phyloP scores from a whole-genome alignment of 1,139 yeast genomes.

The Suhomyces panamericanus region DNA sequence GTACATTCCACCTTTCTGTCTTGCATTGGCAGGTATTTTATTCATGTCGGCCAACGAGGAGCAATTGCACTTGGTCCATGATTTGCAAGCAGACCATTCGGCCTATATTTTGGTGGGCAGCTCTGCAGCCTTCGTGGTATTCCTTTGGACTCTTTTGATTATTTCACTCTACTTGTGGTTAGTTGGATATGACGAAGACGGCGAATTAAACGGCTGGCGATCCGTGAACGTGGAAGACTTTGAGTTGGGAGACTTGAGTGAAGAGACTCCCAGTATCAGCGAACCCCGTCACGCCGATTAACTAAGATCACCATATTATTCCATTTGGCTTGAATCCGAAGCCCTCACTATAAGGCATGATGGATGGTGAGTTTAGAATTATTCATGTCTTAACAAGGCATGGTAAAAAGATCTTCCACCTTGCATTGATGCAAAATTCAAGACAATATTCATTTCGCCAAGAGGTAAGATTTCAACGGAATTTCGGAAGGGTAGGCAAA shows the following conservation, averaged over 20 bases:
- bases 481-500: too few relatives aligned
- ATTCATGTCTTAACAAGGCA: too few relatives aligned
- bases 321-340: too few relatives aligned
- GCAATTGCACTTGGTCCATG: conserved; percentile 68
- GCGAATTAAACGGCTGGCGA: conserved; percentile 18
- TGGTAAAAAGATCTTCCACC: too few relatives aligned
- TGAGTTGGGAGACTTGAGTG: conserved; percentile 37
- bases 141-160: conserved; percentile 61
- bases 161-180: conserved; percentile 59
- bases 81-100: conserved; percentile 80
- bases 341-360: too few relatives aligned
- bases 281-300: neutral
- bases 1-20: conserved; percentile 77
- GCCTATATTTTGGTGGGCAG: conserved; percentile 74
- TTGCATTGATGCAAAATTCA: too few relatives aligned
- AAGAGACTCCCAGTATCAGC: conserved; percentile 10
- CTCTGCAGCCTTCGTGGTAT: conserved; percentile 72
- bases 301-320: too few relatives aligned
- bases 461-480: too few relatives aligned
- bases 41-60: conserved; percentile 95
- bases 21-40: conserved; percentile 73
- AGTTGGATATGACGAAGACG: conserved; percentile 47
- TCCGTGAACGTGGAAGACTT: conserved; percentile 29
- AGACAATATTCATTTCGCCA: too few relatives aligned
- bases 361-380: too few relatives aligned